Evolutionary conservation across 257 asterid genomes (phyloP).

Genomic region (Eustoma russellianum): DNA sequence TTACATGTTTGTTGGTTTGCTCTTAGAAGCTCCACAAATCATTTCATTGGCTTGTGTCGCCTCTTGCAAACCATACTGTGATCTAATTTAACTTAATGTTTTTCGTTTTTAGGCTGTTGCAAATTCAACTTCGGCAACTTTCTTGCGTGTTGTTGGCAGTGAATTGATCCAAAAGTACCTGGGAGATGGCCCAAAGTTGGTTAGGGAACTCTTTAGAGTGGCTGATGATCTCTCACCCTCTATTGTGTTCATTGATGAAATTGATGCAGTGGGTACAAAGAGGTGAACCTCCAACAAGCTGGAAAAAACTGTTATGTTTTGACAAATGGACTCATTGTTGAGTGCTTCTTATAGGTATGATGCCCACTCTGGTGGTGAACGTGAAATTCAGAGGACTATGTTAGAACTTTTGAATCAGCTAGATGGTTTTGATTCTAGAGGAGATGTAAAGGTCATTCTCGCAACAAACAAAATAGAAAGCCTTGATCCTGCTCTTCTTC

Average conservation of each 20-base stretch:
- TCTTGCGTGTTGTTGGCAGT: constrained; percentile 95
- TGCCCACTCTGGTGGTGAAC: constrained; percentile 97
- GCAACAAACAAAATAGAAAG: constrained; percentile 85
- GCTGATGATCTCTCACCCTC: constrained; percentile 97
- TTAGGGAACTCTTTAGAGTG: constrained; percentile 91
- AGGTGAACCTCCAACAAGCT: constrained; percentile 31
- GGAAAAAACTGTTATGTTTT: neutral
- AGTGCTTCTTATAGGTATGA: constrained; percentile 43
- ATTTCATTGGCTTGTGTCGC: too few species aligned
- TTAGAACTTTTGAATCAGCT: constrained; percentile 79
- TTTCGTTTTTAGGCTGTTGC: constrained; percentile 66
- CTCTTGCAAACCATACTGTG: too few species aligned
- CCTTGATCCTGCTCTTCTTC: constrained; percentile 86
- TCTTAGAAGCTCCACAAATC: too few species aligned
- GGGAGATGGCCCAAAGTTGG: constrained; percentile 97
- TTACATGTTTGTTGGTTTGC: too few species aligned
- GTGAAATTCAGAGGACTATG: constrained; percentile 97
- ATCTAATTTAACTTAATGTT: too few species aligned
- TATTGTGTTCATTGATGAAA: constrained; percentile 89
- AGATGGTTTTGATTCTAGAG: constrained; percentile 94
- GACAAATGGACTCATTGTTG: neutral
- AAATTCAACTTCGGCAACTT: constrained; percentile 93
- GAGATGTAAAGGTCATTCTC: constrained; percentile 89
- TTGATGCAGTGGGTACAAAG: constrained; percentile 88
- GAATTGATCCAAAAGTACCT: constrained; percentile 85